Base-by-base conservation (phyloP, 345 rosid genomes). In the Adansonia digitata region DNA sequence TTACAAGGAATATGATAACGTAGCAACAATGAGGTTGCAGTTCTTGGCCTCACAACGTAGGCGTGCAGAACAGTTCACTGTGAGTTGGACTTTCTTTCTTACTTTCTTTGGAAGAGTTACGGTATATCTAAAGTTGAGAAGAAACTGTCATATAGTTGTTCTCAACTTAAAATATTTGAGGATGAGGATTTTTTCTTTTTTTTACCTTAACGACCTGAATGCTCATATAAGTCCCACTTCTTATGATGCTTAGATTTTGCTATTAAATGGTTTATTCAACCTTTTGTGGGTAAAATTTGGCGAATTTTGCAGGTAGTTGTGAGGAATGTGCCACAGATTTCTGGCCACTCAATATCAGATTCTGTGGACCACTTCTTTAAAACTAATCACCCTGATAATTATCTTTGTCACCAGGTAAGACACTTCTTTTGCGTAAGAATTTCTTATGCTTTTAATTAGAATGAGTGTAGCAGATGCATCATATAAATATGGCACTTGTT, bases 31-130 rank as follows among this genome's bases (percentile, higher is more conserved):
- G 97, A 91, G 99, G 86, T 81, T 93, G 75, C 85, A 60, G 55
- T 93, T 91, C 83, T 77, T 93, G 90, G 97, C 90, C 81, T 83
- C 97, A 10, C 91, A 95, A 64, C 79, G 82, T 37, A 83, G 97
- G 82, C 86, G 85, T 79, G 86, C 93, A 4, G 98, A 93, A 74
- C 99, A 95, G 83, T 95, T 95, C 81, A 93, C 97, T 5, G 98
- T 95, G 81, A 90, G 99, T 86, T 79, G 45, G 77, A 60, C 37
- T 37, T 22, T 18, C 57, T 34, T 39, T 71, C 79, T 20, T 27
- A 24, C 7, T 43, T 15, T 64, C n/a, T 43, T 26, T 63, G 42
- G 22, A 64, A 40, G 62, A 55, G 24, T 71, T 48, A 56, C 53
- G 65, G 22, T 27, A 64, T 69, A 29, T 63, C 57, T 26, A 53